Evolutionary conservation across 805 yeast species (phyloP).

Genomic region (Lachancea sp.): DNA sequence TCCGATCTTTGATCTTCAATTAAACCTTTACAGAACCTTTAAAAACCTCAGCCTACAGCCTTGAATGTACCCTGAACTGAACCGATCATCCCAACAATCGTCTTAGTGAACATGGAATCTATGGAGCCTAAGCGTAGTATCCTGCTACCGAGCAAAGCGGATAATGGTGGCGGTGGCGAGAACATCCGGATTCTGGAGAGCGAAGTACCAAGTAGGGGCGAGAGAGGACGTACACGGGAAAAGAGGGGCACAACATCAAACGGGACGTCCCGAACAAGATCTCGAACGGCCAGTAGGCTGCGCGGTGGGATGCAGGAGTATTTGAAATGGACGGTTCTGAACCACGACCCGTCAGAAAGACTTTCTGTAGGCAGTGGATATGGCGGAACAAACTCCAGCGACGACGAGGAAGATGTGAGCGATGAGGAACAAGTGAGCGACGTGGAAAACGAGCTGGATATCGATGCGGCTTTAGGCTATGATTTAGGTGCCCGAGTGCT

Average conservation of each 20-base stretch:
- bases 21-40: too few relatives aligned
- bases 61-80: too few relatives aligned
- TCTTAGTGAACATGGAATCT: conserved; percentile 1
- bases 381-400: conserved; percentile 19
- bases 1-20: too few relatives aligned
- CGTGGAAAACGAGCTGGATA: conserved; percentile 29
- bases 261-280: conserved; percentile 10
- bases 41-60: too few relatives aligned
- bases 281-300: conserved; percentile 30
- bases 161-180: conserved; percentile 4
- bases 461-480: conserved; percentile 28
- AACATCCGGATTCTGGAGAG: conserved; percentile 10
- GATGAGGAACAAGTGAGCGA: conserved; percentile 38
- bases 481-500: conserved; percentile 31
- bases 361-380: conserved; percentile 29
- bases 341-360: conserved; percentile 70
- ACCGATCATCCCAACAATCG: background rate
- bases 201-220: conserved; percentile 18
- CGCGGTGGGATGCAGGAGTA: conserved; percentile 33
- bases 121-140: conserved; percentile 9
- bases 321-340: conserved; percentile 58
- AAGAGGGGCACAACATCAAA: conserved; percentile 11
- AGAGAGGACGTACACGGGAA: conserved; percentile 24
- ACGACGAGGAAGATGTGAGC: conserved; percentile 44
- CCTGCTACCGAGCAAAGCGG: conserved; percentile 7